Evolutionary conservation across 257 asterid genomes (phyloP).

Genomic region (Salvia hispanica): DNA sequence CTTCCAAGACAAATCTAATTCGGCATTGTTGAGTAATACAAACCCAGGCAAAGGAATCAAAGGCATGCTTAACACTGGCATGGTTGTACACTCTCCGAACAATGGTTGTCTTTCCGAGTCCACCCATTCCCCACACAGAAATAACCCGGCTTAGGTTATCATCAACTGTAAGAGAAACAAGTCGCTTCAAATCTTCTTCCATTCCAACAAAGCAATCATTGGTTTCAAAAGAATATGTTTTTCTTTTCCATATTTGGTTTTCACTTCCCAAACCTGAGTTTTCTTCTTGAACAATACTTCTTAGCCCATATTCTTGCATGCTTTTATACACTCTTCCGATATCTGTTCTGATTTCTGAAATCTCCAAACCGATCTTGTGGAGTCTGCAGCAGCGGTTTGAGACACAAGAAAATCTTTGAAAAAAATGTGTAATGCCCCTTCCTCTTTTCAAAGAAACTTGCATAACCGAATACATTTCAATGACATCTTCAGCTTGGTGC

Average conservation of each 20-base stretch:
- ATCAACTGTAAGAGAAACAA: slow-evolving; percentile 11
- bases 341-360: neutral
- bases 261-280: neutral
- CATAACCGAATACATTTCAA: slow-evolving; percentile 21
- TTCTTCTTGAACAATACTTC: slow-evolving; percentile 16
- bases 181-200: slow-evolving; percentile 24
- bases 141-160: slow-evolving; percentile 1
- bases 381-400: neutral
- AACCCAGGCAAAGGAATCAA: slow-evolving; percentile 33
- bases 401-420: neutral
- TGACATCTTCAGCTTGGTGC: slow-evolving; percentile 23
- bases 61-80: neutral
- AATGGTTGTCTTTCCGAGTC: slow-evolving; percentile 40
- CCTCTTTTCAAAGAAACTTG: slow-evolving; percentile 20
- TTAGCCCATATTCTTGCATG: slow-evolving; percentile 5
- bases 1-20: slow-evolving; percentile 18
- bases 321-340: neutral
- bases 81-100: slow-evolving; percentile 34
- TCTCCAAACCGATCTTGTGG: slow-evolving; percentile 4
- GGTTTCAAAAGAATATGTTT: slow-evolving; percentile 13
- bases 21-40: slow-evolving; percentile 30
- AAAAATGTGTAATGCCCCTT: neutral
- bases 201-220: slow-evolving; percentile 28
- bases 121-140: slow-evolving; percentile 37
- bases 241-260: slow-evolving; percentile 13